These are phyloP conservation scores for Fremontodendron californicum DNA, from an alignment of 345 rosid species.

Conservation along the genomic window DNA sequence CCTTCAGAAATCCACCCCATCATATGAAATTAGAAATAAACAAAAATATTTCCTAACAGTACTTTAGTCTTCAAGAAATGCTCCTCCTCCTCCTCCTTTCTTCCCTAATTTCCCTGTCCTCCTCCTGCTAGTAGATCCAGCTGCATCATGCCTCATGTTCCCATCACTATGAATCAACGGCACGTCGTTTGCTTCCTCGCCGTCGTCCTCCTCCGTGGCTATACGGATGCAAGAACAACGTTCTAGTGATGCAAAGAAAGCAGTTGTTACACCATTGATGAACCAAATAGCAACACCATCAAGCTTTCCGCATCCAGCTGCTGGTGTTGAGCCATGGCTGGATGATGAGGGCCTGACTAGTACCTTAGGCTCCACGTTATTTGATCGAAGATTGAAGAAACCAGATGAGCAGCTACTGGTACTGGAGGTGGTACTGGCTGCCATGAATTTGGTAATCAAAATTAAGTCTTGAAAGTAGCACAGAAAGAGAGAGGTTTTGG, in stretches of 20 bases:
- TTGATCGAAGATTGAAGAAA: constrained; percentile 34
- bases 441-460: constrained; percentile 31
- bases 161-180: constrained; percentile 53
- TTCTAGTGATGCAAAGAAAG: constrained; percentile 59
- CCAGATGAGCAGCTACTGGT: constrained; percentile 22
- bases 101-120: constrained; percentile 35
- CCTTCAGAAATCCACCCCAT: not conserved
- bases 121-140: constrained; percentile 26
- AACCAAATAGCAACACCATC: constrained; percentile 67
- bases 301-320: constrained; percentile 41
- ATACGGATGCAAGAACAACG: constrained; percentile 63
- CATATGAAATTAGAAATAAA: not conserved
- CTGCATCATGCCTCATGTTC: constrained; percentile 21
- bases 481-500: not conserved
- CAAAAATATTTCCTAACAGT: not conserved
- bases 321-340: constrained; percentile 30
- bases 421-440: constrained; percentile 38
- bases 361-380: constrained; percentile 23
- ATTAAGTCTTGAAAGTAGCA: not conserved
- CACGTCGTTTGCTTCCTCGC: constrained; percentile 44
- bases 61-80: constrained; percentile 11
- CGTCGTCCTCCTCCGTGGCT: constrained; percentile 52
- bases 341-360: constrained; percentile 19
- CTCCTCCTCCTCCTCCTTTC: constrained; percentile 12
- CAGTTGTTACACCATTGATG: constrained; percentile 47